Percentiles rank a stretch among this genome's conserved stretches.
phyloP scores from a whole-genome alignment of 1,139 yeast species.

The Candida neerlandica region DNA sequence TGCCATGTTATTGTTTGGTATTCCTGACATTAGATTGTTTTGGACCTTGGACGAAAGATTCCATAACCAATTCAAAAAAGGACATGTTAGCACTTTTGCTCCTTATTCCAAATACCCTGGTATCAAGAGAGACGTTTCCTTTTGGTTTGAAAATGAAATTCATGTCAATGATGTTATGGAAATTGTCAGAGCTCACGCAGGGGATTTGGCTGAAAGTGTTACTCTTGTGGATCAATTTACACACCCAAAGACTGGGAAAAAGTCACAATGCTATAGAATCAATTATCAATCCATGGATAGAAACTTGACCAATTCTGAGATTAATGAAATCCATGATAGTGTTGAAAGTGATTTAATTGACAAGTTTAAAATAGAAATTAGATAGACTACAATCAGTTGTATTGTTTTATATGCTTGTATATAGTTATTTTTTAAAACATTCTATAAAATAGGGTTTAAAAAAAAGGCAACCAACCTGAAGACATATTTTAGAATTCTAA shows the following conservation, averaged over 20 bases:
- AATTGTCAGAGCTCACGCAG: slow-evolving; percentile 79
- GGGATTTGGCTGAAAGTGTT: slow-evolving; percentile 89
- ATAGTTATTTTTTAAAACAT: slow-evolving; percentile 2
- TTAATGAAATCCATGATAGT: slow-evolving; percentile 66
- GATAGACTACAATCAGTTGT: slow-evolving; percentile 32
- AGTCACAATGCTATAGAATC: slow-evolving; percentile 84
- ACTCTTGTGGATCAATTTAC: slow-evolving; percentile 75
- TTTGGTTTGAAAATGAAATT: slow-evolving; percentile 66
- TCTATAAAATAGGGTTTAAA: neutral
- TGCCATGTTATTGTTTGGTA: slow-evolving; percentile 92
- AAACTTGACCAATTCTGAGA: slow-evolving; percentile 78
- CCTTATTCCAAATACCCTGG: slow-evolving; percentile 95
- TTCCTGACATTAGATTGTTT: slow-evolving; percentile 91
- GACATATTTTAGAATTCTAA: slow-evolving; percentile 6
- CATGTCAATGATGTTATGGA: slow-evolving; percentile 96
- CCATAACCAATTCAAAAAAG: slow-evolving; percentile 65
- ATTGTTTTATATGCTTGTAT: neutral
- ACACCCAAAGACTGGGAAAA: slow-evolving; percentile 79
- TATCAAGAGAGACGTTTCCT: slow-evolving; percentile 82
- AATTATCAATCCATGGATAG: slow-evolving; percentile 97
- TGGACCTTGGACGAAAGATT: slow-evolving; percentile 90
- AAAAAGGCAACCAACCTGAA: neutral
- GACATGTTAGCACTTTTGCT: slow-evolving; percentile 69
- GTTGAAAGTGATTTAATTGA: slow-evolving; percentile 59
- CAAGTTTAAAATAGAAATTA: slow-evolving; percentile 60